Conservation (phyloP, 139 green algal genomes). For the Parachlorella kessleri region DNA sequence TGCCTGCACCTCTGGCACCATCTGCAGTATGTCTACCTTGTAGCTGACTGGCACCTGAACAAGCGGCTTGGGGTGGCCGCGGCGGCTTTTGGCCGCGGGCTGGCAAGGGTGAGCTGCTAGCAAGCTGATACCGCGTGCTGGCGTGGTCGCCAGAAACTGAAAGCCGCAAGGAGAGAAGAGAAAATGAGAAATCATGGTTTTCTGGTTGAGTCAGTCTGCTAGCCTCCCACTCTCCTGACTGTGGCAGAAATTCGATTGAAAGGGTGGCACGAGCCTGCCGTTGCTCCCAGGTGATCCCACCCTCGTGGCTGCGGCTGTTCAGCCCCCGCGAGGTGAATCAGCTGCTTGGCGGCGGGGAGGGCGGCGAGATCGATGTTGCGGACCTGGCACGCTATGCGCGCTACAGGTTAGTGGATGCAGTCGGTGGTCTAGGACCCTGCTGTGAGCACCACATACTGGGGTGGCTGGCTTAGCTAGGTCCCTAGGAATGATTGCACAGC, state of each 20-base stretch:
- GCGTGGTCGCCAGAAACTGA: too few species aligned
- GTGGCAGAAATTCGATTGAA: too few species aligned
- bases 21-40: conserved; percentile 79
- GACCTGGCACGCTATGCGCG: conserved; percentile 71
- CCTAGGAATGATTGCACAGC: too few species aligned
- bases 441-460: too few species aligned
- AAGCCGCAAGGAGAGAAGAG: too few species aligned
- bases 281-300: conserved; percentile 49
- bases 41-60: conserved; percentile 87
- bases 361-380: conserved; percentile 65
- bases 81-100: conserved; percentile 67
- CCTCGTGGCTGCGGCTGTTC: conserved; percentile 81
- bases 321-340: conserved; percentile 85
- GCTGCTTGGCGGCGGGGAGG: conserved; percentile 61
- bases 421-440: too few species aligned
- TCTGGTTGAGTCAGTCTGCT: too few species aligned
- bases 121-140: too few species aligned
- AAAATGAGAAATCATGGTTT: too few species aligned
- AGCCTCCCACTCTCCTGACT: too few species aligned
- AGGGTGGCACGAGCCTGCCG: background rate
- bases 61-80: conserved; percentile 61
- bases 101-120: conserved; percentile 52
- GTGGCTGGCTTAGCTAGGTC: too few species aligned
- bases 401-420: too few species aligned
- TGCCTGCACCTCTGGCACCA: background rate